phyloP scores from a whole-genome alignment of 2,329 filamentous ascomycete species.

The Trichoderma citrinoviride region DNA sequence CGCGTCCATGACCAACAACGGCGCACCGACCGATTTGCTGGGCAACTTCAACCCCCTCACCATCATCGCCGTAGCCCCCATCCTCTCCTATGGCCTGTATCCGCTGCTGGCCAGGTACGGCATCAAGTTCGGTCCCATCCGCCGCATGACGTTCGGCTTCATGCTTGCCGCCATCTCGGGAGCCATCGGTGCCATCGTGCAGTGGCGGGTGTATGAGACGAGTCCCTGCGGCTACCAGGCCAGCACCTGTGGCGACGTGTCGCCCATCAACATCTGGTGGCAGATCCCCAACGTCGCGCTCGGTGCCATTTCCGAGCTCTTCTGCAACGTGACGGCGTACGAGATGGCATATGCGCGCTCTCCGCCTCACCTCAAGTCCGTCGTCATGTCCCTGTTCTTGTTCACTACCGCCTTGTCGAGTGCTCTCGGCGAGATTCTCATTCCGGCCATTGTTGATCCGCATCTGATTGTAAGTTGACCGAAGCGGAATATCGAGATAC shows the following conservation, averaged over 20 bases:
- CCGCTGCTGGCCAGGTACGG: conserved; percentile 9
- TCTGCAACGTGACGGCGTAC: conserved; percentile 18
- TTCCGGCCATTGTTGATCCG: conserved; percentile 17
- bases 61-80: conserved; percentile 18
- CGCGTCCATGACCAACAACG: conserved; percentile 23
- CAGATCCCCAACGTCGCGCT: conserved; percentile 20
- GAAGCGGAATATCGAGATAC: neutral
- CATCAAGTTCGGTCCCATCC: conserved; percentile 21
- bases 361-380: conserved; percentile 20
- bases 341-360: conserved; percentile 20
- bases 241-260: conserved; percentile 19
- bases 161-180: conserved; percentile 18
- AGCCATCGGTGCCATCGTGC: conserved; percentile 19
- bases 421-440: conserved; percentile 20
- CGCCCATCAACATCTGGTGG: conserved; percentile 23
- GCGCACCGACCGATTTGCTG: conserved; percentile 20
- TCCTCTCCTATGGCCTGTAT: conserved; percentile 18
- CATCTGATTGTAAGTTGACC: conserved; percentile 21
- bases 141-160: conserved; percentile 21
- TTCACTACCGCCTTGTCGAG: conserved; percentile 21
- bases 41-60: conserved; percentile 22
- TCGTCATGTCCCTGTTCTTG: conserved; percentile 20
- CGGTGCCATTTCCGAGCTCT: conserved; percentile 22
- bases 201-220: conserved; percentile 20
- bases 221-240: conserved; percentile 21